Evolutionary conservation across 1,284 basidiomycete genomes (phyloP).

Genomic region (Schizophyllum amplum): DNA sequence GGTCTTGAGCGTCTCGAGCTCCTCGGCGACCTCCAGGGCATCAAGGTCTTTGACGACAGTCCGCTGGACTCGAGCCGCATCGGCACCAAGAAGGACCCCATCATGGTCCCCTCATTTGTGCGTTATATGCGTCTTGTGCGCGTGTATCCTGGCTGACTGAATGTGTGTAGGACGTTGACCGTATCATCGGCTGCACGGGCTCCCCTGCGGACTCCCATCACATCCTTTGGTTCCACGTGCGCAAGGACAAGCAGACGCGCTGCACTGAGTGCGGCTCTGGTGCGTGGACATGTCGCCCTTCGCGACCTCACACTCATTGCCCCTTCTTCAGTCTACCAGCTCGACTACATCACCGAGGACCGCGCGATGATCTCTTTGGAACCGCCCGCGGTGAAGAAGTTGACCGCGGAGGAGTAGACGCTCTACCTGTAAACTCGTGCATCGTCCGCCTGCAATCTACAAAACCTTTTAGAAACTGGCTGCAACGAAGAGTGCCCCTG

Average conservation of each 20-base stretch:
- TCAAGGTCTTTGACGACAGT: constrained; percentile 86
- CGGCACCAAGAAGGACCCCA: constrained; percentile 84
- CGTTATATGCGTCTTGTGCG: constrained; percentile 26
- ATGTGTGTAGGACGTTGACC: constrained; percentile 56
- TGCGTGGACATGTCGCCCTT: constrained; percentile 26
- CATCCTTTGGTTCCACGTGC: constrained; percentile 74
- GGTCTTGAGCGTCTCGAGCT: constrained; percentile 96
- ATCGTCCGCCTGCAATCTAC: not conserved
- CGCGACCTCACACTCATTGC: not conserved
- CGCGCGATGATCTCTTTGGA: not conserved
- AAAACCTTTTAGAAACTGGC: not conserved
- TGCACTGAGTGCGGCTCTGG: constrained; percentile 90
- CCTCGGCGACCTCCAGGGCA: constrained; percentile 80
- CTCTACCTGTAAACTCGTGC: not conserved
- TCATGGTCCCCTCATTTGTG: constrained; percentile 84
- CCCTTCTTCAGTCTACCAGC: not conserved
- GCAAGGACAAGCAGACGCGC: constrained; percentile 60
- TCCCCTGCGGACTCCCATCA: constrained; percentile 90
- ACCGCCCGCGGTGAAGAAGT: not conserved
- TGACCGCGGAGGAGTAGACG: not conserved
- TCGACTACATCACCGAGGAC: not conserved
- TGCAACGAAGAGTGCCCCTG: too few species aligned
- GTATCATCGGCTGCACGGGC: constrained; percentile 88
- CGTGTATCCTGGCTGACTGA: not conserved
- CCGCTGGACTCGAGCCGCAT: constrained; percentile 82